These are phyloP conservation scores for Lentinus tigrinus DNA, from an alignment of 768 basidiomycete species.

Conservation along the genomic window DNA sequence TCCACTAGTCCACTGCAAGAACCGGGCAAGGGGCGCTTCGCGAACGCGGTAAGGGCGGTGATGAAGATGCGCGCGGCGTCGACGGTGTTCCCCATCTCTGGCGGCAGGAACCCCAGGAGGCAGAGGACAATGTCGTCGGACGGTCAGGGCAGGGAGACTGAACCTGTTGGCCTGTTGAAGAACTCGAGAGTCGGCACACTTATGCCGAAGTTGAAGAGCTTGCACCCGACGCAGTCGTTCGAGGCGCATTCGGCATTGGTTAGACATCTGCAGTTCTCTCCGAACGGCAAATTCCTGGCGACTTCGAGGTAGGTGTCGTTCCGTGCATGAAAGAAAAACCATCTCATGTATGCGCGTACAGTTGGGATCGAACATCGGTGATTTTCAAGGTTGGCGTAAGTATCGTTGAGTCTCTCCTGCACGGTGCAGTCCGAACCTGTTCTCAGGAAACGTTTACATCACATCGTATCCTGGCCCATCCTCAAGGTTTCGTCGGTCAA, in stretches of 20 bases:
- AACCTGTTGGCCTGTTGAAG: slow-evolving; percentile 36
- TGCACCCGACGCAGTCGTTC: slow-evolving; percentile 59
- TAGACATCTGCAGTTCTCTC: slow-evolving; percentile 72
- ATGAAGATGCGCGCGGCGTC: slow-evolving; percentile 40
- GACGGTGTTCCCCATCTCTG: slow-evolving; percentile 27
- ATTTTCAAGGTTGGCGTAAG: slow-evolving; percentile 66
- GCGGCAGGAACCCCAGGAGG: slow-evolving; percentile 8
- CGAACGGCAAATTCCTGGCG: slow-evolving; percentile 70
- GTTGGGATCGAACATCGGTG: slow-evolving; percentile 71
- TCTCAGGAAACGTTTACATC: slow-evolving; percentile 53
- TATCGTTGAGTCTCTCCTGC: neutral
- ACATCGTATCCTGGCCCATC: slow-evolving; percentile 64
- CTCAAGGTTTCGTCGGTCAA: slow-evolving; percentile 72
- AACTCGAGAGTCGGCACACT: slow-evolving; percentile 56
- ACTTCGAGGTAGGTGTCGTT: slow-evolving; percentile 56
- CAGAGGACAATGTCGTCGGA: slow-evolving; percentile 31
- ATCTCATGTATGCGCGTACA: slow-evolving; percentile 22
- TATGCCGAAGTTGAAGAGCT: slow-evolving; percentile 51
- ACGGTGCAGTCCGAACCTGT: neutral
- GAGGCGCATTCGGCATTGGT: slow-evolving; percentile 68
- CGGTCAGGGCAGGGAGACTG: slow-evolving; percentile 14
- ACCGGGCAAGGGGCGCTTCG: slow-evolving; percentile 37
- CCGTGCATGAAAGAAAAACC: neutral
- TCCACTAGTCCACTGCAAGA: slow-evolving; percentile 1
- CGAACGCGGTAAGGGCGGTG: slow-evolving; percentile 44